Percentiles rank a stretch among this genome's conserved stretches.
phyloP scores from a whole-genome alignment of 345 rosid genomes.

The Hibiscus mutabilis region DNA sequence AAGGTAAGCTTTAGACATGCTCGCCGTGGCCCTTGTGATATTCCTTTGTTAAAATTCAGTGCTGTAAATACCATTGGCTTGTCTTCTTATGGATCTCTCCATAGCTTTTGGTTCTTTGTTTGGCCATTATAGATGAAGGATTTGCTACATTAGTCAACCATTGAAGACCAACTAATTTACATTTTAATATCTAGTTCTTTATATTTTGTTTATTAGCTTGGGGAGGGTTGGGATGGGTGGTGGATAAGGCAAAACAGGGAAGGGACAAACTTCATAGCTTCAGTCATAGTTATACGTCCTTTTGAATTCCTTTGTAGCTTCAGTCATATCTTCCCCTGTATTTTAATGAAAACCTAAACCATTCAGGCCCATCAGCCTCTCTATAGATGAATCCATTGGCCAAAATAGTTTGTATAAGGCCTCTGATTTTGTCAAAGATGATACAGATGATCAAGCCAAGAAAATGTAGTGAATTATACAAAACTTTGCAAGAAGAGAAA shows the following conservation, averaged over 20 bases:
- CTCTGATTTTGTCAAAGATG: neutral
- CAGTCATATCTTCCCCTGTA: too few relatives aligned
- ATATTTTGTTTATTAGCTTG: neutral
- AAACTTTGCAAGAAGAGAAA: neutral
- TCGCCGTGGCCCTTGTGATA: neutral
- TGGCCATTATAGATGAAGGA: neutral
- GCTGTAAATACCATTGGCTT: neutral
- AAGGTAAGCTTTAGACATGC: neutral
- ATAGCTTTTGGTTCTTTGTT: neutral
- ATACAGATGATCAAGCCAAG: neutral
- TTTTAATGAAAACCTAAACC: neutral
- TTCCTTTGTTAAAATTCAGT: neutral
- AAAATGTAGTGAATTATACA: neutral
- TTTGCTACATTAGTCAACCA: neutral
- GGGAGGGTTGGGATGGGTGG: neutral
- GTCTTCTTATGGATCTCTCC: neutral
- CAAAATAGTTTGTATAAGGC: neutral
- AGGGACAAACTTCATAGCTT: neutral
- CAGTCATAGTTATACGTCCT: neutral
- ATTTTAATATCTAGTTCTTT: neutral
- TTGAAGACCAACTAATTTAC: neutral
- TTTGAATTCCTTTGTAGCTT: neutral
- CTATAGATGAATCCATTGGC: neutral
- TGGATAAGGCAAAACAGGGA: neutral
- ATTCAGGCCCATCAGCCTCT: neutral